These are phyloP conservation scores for Seiridium cupressi DNA, from an alignment of 2,329 filamentous ascomycete genomes.

Conservation along the genomic window DNA sequence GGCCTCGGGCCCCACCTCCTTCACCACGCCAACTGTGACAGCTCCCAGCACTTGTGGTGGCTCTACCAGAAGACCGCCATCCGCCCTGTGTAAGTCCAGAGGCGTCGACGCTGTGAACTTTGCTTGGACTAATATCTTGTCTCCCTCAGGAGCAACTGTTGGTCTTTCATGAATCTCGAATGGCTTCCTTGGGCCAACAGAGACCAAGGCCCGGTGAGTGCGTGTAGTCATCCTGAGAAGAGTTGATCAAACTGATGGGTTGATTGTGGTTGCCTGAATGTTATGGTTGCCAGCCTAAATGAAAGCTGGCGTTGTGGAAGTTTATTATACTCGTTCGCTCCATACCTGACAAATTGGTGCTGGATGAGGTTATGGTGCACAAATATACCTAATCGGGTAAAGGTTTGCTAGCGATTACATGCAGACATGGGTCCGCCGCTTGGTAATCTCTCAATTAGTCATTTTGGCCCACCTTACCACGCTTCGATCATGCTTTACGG, in stretches of 20 bases:
- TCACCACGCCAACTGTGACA: constrained; percentile 50
- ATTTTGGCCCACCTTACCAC: neutral
- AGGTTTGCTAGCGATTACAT: too few species aligned
- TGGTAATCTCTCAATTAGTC: neutral
- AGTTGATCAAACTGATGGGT: neutral
- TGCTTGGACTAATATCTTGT: constrained; percentile 53
- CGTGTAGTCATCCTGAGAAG: constrained; percentile 13
- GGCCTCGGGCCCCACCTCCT: constrained; percentile 43
- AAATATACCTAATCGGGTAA: too few species aligned
- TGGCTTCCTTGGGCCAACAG: constrained; percentile 21
- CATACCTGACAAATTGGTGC: too few species aligned
- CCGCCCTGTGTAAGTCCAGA: constrained; percentile 59
- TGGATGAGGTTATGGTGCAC: too few species aligned
- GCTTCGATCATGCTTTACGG: too few species aligned
- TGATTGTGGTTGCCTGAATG: neutral
- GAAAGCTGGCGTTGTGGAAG: too few species aligned
- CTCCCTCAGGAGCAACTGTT: constrained; percentile 29
- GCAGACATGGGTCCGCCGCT: neutral
- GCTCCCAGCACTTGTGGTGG: constrained; percentile 50
- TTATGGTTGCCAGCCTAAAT: neutral
- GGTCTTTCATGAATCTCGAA: constrained; percentile 22
- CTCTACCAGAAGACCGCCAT: constrained; percentile 54
- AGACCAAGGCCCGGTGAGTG: constrained; percentile 24
- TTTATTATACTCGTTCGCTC: too few species aligned
- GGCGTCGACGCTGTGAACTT: constrained; percentile 61